phyloP scores from a whole-genome alignment of 108 stramenopile species.

The Parietichytrium sp. region DNA sequence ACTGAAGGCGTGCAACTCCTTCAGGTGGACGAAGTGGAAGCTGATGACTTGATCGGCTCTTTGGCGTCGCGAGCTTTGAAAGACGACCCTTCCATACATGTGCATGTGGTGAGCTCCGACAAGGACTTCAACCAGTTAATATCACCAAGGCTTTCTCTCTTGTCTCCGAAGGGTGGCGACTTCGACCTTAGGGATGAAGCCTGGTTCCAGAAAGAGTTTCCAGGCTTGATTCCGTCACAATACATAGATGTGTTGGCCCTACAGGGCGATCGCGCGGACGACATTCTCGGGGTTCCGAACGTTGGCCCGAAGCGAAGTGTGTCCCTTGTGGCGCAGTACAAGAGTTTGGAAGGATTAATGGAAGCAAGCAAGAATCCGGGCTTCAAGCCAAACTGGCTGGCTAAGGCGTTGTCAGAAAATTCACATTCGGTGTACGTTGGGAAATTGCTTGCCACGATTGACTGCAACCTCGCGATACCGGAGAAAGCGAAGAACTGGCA shows the following conservation, averaged over 20 bases:
- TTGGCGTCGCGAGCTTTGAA: neutral
- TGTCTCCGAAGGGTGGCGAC: neutral
- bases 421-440: too few species aligned
- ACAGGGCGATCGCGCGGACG: neutral
- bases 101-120: neutral
- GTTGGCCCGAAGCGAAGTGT: conserved; percentile 26
- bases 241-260: neutral
- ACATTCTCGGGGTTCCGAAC: neutral
- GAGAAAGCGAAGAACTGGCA: too few species aligned
- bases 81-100: too few species aligned
- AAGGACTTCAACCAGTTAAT: conserved; percentile 23
- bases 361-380: too few species aligned
- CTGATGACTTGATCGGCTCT: conserved; percentile 27
- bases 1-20: neutral
- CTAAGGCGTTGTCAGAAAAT: too few species aligned
- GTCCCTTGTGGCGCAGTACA: too few species aligned
- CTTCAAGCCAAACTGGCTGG: too few species aligned
- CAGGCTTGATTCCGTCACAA: neutral
- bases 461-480: too few species aligned
- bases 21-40: neutral
- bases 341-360: too few species aligned
- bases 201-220: neutral
- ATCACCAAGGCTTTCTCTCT: neutral
- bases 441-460: too few species aligned
- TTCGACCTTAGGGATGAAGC: neutral